A percentile compares a stretch with the other conserved stretches of the same genome.
Evolutionary conservation across 2,329 filamentous ascomycete genomes (phyloP).

Genomic region (Alternaria novae-zelandiae): DNA sequence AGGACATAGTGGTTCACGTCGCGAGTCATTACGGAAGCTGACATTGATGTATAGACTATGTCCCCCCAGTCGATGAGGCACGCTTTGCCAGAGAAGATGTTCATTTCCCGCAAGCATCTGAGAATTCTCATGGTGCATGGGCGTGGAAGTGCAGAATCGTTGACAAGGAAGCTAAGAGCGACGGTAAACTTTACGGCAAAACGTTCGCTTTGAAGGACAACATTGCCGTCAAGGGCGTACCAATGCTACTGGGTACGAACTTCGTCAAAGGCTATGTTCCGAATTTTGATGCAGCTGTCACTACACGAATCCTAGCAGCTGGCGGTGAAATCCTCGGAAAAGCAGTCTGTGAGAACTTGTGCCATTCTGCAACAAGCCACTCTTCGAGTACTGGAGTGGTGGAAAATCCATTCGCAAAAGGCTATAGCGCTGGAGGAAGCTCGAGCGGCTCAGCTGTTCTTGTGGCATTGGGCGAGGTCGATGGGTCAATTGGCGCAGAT

Average conservation of each 20-base stretch:
- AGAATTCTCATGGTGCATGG: conserved; percentile 53
- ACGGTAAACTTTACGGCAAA: conserved; percentile 47
- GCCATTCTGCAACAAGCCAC: conserved; percentile 39
- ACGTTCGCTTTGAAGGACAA: conserved; percentile 42
- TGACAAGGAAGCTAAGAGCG: conserved; percentile 30
- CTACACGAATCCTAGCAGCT: conserved; percentile 37
- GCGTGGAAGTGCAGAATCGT: conserved; percentile 51
- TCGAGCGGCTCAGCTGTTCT: conserved; percentile 57
- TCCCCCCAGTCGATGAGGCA: conserved; percentile 37
- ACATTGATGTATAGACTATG: conserved; percentile 32
- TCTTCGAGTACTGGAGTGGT: conserved; percentile 52
- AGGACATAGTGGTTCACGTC: conserved; percentile 30
- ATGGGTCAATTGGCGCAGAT: conserved; percentile 58
- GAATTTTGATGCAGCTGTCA: conserved; percentile 37
- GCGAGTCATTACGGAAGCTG: not conserved
- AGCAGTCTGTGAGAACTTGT: conserved; percentile 44
- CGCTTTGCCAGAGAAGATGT: conserved; percentile 43
- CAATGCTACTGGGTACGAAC: conserved; percentile 41
- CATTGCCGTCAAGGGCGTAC: conserved; percentile 40
- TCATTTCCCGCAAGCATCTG: conserved; percentile 38
- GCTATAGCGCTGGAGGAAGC: conserved; percentile 59
- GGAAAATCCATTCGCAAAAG: conserved; percentile 54
- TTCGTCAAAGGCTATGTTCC: conserved; percentile 17
- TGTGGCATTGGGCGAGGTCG: conserved; percentile 53
- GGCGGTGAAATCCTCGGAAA: conserved; percentile 37